Conservation (phyloP, 805 yeast species). For the Starmerella floris region DNA sequence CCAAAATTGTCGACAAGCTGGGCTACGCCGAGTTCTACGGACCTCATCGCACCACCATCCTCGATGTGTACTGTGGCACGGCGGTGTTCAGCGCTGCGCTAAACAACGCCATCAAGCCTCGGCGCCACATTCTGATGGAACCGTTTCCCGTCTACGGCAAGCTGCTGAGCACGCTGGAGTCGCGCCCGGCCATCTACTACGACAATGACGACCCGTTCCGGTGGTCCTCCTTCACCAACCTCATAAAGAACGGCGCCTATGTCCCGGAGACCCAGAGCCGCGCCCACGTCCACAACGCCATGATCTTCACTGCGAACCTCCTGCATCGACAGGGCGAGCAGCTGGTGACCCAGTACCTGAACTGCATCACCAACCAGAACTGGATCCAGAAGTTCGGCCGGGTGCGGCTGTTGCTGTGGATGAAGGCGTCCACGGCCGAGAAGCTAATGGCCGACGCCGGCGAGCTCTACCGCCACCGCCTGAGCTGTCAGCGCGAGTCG, state of each 20-base stretch:
- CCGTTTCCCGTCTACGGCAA: conserved; percentile 28
- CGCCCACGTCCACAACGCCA: conserved; percentile 37
- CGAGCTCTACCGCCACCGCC: conserved; percentile 41
- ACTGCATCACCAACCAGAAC: conserved; percentile 51
- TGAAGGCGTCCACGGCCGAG: conserved; percentile 45
- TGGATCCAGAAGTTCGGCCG: conserved; percentile 67
- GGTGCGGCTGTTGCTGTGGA: conserved; percentile 61
- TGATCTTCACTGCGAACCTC: conserved; percentile 48
- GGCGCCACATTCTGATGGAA: conserved; percentile 52
- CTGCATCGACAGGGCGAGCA: conserved; percentile 49
- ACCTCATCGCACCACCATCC: conserved; percentile 19
- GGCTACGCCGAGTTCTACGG: conserved; percentile 30
- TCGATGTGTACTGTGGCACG: conserved; percentile 30
- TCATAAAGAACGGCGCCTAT: conserved; percentile 36
- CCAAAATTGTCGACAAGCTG: conserved; percentile 36
- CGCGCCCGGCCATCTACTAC: conserved; percentile 23
- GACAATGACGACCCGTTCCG: conserved; percentile 43
- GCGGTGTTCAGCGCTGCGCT: conserved; percentile 50
- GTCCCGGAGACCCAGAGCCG: conserved; percentile 29
- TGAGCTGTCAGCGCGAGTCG: conserved; percentile 51
- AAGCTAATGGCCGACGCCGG: conserved; percentile 50
- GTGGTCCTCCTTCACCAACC: conserved; percentile 47
- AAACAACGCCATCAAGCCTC: conserved; percentile 48
- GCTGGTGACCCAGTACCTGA: conserved; percentile 59
- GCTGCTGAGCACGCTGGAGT: conserved; percentile 15